A percentile compares a stretch with the other conserved stretches of the same genome.
These are phyloP conservation scores for Saturnispora silvae DNA, from an alignment of 805 yeast species.

Conservation along the genomic window DNA sequence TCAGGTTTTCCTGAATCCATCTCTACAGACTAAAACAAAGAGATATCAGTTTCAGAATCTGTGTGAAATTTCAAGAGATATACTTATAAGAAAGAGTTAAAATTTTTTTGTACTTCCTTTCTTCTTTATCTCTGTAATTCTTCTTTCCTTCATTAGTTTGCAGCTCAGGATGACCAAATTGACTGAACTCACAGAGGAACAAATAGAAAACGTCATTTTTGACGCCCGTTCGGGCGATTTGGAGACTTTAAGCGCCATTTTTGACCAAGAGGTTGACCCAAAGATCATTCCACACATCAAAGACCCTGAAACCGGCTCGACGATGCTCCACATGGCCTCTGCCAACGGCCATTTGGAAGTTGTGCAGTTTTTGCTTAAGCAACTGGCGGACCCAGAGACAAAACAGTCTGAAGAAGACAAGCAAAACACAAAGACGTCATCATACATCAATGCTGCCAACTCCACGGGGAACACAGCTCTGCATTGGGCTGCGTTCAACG, in stretches of 20 bases:
- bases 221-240: slow-evolving; percentile 87
- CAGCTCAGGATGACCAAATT: slow-evolving; percentile 24
- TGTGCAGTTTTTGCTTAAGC: slow-evolving; percentile 45
- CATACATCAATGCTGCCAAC: slow-evolving; percentile 47
- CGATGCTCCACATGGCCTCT: slow-evolving; percentile 90
- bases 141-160: no score
- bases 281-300: slow-evolving; percentile 33
- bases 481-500: slow-evolving; percentile 94
- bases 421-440: slow-evolving; percentile 30
- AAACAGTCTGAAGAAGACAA: slow-evolving; percentile 17
- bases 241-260: slow-evolving; percentile 59
- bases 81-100: background rate
- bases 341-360: slow-evolving; percentile 84
- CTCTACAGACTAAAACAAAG: no score
- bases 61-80: no score
- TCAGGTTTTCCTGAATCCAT: no score
- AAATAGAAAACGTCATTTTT: slow-evolving; percentile 68
- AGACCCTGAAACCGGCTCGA: slow-evolving; percentile 56
- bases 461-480: slow-evolving; percentile 87
- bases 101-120: no score
- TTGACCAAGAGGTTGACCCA: slow-evolving; percentile 44
- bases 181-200: slow-evolving; percentile 49
- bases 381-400: slow-evolving; percentile 30
- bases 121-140: no score
- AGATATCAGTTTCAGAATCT: no score